Evolutionary conservation across 2,329 filamentous ascomycete species (phyloP), one percentile per base, ranked within the genome.

Genomic region (Cordyceps farinosa): DNA sequence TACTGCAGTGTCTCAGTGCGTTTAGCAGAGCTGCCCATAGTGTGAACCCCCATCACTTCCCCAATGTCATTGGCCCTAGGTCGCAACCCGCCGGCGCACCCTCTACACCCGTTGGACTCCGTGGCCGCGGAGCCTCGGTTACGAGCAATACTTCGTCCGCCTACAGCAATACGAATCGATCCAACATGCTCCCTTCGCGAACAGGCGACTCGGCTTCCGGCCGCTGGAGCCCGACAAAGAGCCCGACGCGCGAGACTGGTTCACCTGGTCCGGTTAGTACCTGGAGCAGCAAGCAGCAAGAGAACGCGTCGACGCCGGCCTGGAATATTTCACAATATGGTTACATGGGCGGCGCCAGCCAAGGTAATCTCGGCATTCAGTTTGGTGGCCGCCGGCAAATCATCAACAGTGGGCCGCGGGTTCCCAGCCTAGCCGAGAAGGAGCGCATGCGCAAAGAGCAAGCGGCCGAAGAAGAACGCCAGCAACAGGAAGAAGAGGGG

Each of bases 261-360:
- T 82, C 87, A 58, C 81, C 84, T 45, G 72, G 77, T 36, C 76
- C 80, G 1, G 86, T 94, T 66, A 97, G 90, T 73, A 96, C 87
- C 76, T 98, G 95, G 95, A 96, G 91, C 76, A 96, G 87, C 74
- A 91, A 85, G 75, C 84, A 85, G 62, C 91, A 97, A 69, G 90
- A 97, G 75, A 86, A 85, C 17, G 84, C 83, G 51, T 97, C 93
- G 1, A 83, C 88, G 32, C 95, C 95, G 0, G 95, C 95, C 1
- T 99, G 95, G 95, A 99, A 98, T 73, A 98, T 98, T 69, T 90
- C 93, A 63, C 95, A 99, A 74, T 99, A 99, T 73, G 93, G 95
- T 8, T 99, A 97, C 76, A 95, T 98, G 90, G 95, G 95, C 64
- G 95, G 95, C 55, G 95, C 95, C 32, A 97, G 91, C 71, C 95